These are phyloP conservation scores for Nannizziopsis barbatae DNA, from an alignment of 2,329 filamentous ascomycete genomes.

Conservation along the genomic window DNA sequence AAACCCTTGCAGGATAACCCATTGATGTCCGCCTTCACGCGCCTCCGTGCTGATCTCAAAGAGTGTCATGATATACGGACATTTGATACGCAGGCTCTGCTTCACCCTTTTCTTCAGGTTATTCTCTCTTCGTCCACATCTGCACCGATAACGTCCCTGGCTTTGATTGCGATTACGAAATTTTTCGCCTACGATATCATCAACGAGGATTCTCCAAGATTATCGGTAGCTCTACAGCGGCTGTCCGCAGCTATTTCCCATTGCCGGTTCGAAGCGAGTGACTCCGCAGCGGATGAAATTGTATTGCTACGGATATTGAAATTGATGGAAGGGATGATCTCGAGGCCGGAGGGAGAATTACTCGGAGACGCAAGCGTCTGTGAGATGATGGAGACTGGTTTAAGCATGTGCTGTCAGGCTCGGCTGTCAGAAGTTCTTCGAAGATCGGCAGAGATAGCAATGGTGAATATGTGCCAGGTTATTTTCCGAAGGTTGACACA, in stretches of 20 bases:
- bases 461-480: slow-evolving; percentile 98
- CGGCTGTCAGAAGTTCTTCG: slow-evolving; percentile 82
- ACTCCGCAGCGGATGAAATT: slow-evolving; percentile 88
- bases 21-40: slow-evolving; percentile 86
- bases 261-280: slow-evolving; percentile 93
- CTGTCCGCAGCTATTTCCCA: slow-evolving; percentile 92
- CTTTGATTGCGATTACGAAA: slow-evolving; percentile 85
- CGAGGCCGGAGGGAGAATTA: slow-evolving; percentile 79
- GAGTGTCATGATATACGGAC: slow-evolving; percentile 77
- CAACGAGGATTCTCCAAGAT: slow-evolving; percentile 68
- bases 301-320: slow-evolving; percentile 89
- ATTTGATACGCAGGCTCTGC: slow-evolving; percentile 79
- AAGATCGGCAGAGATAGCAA: slow-evolving; percentile 85
- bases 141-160: slow-evolving; percentile 88
- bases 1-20: slow-evolving; percentile 97
- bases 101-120: slow-evolving; percentile 91
- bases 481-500: slow-evolving; percentile 91
- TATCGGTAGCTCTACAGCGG: slow-evolving; percentile 85
- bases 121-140: slow-evolving; percentile 94
- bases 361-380: slow-evolving; percentile 98
- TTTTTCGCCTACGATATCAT: slow-evolving; percentile 95
- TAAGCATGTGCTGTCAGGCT: slow-evolving; percentile 94
- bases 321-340: slow-evolving; percentile 97
- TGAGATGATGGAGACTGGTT: slow-evolving; percentile 96
- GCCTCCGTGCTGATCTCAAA: slow-evolving; percentile 75